A percentile compares a stretch with the other conserved stretches of the same genome.
Conservation (phyloP, 139 green algal species). For the Chlorella sp. region DNA sequence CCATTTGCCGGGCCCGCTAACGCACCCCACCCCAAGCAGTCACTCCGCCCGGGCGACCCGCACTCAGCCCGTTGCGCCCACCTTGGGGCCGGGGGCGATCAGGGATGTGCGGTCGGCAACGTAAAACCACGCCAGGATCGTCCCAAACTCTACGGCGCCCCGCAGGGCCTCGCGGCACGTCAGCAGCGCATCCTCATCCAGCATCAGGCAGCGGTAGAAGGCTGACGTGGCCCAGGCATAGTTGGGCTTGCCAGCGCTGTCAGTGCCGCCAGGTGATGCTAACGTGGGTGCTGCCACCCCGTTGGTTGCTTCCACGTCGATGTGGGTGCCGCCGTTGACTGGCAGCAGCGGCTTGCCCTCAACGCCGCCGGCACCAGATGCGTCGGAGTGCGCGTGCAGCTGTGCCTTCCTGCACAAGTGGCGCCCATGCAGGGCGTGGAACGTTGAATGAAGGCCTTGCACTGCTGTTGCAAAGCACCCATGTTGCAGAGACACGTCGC, state of each 20-base stretch:
- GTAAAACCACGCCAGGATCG: constrained; percentile 89
- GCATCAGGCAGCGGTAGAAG: constrained; percentile 44
- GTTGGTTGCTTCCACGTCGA: constrained; percentile 17
- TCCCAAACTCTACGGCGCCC: constrained; percentile 76
- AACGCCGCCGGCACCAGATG: neutral
- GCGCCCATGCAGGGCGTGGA: neutral
- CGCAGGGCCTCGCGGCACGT: constrained; percentile 22
- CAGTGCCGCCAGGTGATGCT: neutral
- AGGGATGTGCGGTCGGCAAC: constrained; percentile 83
- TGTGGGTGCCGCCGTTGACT: neutral
- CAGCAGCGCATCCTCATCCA: constrained; percentile 47
- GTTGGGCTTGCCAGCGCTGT: constrained; percentile 9
- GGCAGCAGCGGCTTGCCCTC: constrained; percentile 30
- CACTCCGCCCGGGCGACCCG: no score
- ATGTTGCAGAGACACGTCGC: neutral
- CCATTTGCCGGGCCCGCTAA: no score
- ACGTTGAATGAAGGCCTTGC: neutral
- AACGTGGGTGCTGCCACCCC: neutral
- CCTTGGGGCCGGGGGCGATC: constrained; percentile 59
- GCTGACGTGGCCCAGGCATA: constrained; percentile 26
- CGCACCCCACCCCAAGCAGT: no score
- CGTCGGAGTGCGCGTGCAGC: constrained; percentile 6
- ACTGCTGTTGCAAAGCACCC: neutral
- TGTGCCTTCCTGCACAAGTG: neutral
- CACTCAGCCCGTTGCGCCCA: neutral